Percentiles rank a stretch among this genome's conserved stretches.
These are phyloP conservation scores for Xylariaceae sp. DNA, from an alignment of 2,329 filamentous ascomycete genomes.

Conservation along the genomic window DNA sequence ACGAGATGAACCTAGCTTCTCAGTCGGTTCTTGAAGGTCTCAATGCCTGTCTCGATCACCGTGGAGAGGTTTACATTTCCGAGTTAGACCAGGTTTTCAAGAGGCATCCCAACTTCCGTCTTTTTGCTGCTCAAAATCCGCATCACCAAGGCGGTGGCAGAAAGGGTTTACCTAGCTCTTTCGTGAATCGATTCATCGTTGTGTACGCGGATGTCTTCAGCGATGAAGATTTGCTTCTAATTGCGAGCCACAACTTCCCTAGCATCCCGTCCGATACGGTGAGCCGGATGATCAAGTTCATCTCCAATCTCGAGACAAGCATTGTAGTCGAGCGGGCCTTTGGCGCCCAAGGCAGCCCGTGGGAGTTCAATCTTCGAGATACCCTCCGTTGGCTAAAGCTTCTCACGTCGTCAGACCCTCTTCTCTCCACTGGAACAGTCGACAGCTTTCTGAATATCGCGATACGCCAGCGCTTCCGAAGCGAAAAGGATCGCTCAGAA, in stretches of 20 bases:
- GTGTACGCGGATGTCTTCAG: slow-evolving; percentile 93
- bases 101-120: slow-evolving; percentile 80
- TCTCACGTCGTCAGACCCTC: slow-evolving; percentile 52
- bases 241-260: slow-evolving; percentile 74
- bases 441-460: slow-evolving; percentile 76
- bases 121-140: slow-evolving; percentile 96
- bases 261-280: slow-evolving; percentile 54
- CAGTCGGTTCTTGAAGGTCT: slow-evolving; percentile 94
- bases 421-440: slow-evolving; percentile 55
- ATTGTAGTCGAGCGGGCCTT: slow-evolving; percentile 57
- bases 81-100: slow-evolving; percentile 93
- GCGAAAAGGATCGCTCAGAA: slow-evolving; percentile 57
- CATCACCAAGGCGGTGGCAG: slow-evolving; percentile 94
- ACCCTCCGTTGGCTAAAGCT: slow-evolving; percentile 82
- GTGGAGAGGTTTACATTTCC: slow-evolving; percentile 91
- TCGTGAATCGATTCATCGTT: slow-evolving; percentile 96
- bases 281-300: slow-evolving; percentile 66
- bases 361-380: slow-evolving; percentile 94
- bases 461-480: slow-evolving; percentile 83
- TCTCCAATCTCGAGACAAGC: slow-evolving; percentile 71
- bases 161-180: slow-evolving; percentile 90
- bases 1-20: slow-evolving; percentile 98
- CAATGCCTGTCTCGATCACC: slow-evolving; percentile 93
- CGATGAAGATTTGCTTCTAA: slow-evolving; percentile 71
- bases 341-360: slow-evolving; percentile 67